Evolutionary conservation across 2,329 filamentous ascomycete species (phyloP).

Genomic region (Cladophialophora immunda): DNA sequence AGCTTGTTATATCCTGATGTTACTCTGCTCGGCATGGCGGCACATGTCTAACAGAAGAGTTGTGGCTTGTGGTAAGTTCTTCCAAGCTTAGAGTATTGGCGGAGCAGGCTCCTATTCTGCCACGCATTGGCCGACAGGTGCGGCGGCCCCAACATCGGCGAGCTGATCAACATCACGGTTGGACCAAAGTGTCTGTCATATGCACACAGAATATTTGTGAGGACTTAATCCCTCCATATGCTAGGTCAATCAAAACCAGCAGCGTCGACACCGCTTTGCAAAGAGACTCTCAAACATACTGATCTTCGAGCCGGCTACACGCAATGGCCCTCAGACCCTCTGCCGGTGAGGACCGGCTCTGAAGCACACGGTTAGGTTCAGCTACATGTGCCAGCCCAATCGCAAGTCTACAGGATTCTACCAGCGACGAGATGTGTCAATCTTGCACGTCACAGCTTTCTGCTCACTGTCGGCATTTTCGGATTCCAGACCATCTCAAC

Average conservation of each 20-base stretch:
- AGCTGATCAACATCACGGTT: not conserved
- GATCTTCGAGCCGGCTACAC: not conserved
- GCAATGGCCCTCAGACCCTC: not conserved
- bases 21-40: not conserved
- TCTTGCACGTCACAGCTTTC: not conserved
- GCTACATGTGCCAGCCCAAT: not conserved
- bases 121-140: not conserved
- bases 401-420: not conserved
- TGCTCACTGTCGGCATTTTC: not conserved
- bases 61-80: slow-evolving; percentile 2
- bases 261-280: not conserved
- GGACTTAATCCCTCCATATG: not conserved
- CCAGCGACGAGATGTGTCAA: not conserved
- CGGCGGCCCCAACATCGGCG: not conserved
- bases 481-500: not conserved
- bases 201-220: not conserved
- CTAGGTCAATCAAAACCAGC: not conserved
- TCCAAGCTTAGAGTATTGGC: not conserved
- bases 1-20: not conserved
- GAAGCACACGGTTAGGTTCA: not conserved
- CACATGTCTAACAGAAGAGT: not conserved
- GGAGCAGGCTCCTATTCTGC: not conserved
- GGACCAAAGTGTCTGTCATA: not conserved
- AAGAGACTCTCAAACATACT: not conserved
- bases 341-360: not conserved